phyloP scores from a whole-genome alignment of 805 yeast species.

The Candida khao-thaluensis region DNA sequence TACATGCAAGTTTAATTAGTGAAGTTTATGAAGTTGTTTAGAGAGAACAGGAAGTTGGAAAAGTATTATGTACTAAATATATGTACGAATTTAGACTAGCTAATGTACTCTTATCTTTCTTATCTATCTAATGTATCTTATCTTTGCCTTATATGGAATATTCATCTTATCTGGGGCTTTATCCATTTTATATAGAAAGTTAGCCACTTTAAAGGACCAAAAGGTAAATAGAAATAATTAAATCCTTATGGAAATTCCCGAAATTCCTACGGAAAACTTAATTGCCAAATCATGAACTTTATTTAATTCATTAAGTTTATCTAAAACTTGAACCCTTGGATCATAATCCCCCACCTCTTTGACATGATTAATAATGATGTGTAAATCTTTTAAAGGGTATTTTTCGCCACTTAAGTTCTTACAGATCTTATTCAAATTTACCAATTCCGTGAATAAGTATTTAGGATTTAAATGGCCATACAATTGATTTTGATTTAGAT shows the following conservation, averaged over 20 bases:
- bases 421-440: slow-evolving; percentile 20
- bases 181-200: too few species aligned
- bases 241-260: slow-evolving; percentile 47
- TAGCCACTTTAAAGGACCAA: too few species aligned
- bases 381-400: slow-evolving; percentile 42
- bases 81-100: slow-evolving; percentile 14
- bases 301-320: slow-evolving; percentile 46
- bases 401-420: slow-evolving; percentile 9
- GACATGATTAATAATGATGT: slow-evolving; percentile 48
- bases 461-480: slow-evolving; percentile 83
- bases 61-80: too few species aligned
- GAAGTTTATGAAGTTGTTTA: slow-evolving; percentile 54
- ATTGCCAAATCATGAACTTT: slow-evolving; percentile 38
- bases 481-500: slow-evolving; percentile 42
- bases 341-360: slow-evolving; percentile 44
- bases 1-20: slow-evolving; percentile 53
- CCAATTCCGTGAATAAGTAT: slow-evolving; percentile 58
- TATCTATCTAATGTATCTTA: too few species aligned
- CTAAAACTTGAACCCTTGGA: slow-evolving; percentile 57
- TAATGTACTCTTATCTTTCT: slow-evolving; percentile 14
- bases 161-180: too few species aligned
- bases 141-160: too few species aligned
- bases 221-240: neutral
- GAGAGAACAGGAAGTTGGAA: neutral
- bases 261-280: slow-evolving; percentile 50